Evolutionary conservation across 164 flowering plant genomes (phyloP), one percentile per base, ranked within the genome.

Genomic region (grape (Vitis vinifera)): DNA sequence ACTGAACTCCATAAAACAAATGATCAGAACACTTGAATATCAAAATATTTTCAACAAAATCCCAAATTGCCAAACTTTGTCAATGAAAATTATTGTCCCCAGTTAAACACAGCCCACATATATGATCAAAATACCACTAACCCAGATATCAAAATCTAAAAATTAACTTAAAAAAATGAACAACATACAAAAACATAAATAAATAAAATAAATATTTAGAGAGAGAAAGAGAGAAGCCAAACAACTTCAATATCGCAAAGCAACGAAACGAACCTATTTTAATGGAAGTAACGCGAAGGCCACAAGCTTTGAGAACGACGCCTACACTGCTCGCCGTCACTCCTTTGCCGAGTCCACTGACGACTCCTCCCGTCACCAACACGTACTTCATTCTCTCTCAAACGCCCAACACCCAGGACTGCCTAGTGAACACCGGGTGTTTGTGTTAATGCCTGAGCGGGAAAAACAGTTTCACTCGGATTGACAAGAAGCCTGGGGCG

Each of bases 311-410:
- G 66, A 94, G 97, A 52, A 89, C 93, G 61, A 94, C 97, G 69
- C 97, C 98, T 47, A 94, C 70, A 72, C 97, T 94, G 79, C 98
- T 92, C 48, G 98, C 98, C 0, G 97, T 92, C 9, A 94, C 98
- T 65, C 98, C 98, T 68, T 94, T 94, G 71, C 99, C 99, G 11
- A 94, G 95, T 10, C 98, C 99, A 68, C 99, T 94, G 37, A 94
- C 99, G 31, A 94, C 99, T 0, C 99, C 99, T 5, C 98, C 99
- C 0, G 97, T 86, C 30, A 94, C 99, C 80, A 94, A 8, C 12
- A 94, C 96, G 86, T 92, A 92, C 86, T 94, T 94, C 98, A 94
- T 94, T 59, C 31, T 64, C 70, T 59, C 65, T 55, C 73, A 58
- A 44, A 67, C 63, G 8, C 62, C 27, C 27, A 23, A 1, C 27